phyloP scores from a whole-genome alignment of 2,329 filamentous ascomycete genomes.

The Penicillium sp. region DNA sequence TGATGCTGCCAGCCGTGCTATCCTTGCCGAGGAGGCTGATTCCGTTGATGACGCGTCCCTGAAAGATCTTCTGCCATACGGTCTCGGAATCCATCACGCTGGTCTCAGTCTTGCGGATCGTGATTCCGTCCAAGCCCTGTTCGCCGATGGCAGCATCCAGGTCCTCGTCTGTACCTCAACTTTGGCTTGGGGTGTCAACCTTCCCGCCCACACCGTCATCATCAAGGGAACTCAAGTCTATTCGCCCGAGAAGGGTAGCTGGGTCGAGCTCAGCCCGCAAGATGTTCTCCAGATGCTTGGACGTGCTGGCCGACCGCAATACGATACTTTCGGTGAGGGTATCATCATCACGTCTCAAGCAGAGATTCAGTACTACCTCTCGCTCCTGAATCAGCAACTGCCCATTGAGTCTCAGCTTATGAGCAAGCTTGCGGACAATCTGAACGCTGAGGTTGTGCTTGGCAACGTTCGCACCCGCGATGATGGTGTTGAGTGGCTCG shows the following conservation, averaged over 20 bases:
- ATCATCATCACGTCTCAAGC: constrained; percentile 97
- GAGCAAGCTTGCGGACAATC: constrained; percentile 89
- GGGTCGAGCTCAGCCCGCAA: constrained; percentile 96
- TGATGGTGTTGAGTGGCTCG: constrained; percentile 98
- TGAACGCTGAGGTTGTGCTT: constrained; percentile 95
- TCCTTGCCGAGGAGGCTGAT: constrained; percentile 82
- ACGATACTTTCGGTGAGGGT: constrained; percentile 95
- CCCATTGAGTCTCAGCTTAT: constrained; percentile 97
- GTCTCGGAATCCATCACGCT: constrained; percentile 97
- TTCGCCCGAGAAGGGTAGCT: constrained; percentile 97
- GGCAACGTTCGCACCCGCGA: constrained; percentile 91
- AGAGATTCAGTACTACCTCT: constrained; percentile 97
- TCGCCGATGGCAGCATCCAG: constrained; percentile 87
- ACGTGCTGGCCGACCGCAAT: constrained; percentile 93
- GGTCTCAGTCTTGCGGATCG: constrained; percentile 96
- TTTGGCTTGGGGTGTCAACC: constrained; percentile 98
- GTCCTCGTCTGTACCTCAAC: constrained; percentile 97
- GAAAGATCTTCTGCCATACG: constrained; percentile 93
- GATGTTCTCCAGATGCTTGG: constrained; percentile 99
- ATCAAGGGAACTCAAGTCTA: constrained; percentile 99
- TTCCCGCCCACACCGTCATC: constrained; percentile 96
- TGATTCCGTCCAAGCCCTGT: constrained; percentile 92
- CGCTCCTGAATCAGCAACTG: constrained; percentile 92
- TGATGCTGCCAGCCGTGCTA: constrained; percentile 88
- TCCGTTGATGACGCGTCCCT: constrained; percentile 83